Conservation (phyloP, 306 rosid genomes). For the Sesbania bispinosa region DNA sequence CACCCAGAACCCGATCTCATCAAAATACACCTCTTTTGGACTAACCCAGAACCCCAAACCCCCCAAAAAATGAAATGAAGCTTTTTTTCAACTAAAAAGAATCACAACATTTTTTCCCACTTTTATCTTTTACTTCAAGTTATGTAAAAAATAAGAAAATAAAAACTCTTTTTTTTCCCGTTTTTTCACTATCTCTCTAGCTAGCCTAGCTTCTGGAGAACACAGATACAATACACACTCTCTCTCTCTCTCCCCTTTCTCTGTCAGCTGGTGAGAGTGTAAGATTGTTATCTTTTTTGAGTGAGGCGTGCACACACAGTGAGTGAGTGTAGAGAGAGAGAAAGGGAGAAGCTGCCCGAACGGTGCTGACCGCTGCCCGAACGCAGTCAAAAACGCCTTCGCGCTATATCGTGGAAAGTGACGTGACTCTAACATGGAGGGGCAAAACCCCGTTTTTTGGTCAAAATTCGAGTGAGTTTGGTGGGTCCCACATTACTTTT, state of each 20-base stretch:
- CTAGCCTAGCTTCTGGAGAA: conserved; percentile 9
- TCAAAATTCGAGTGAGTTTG: conserved; percentile 40
- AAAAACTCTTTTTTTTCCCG: background rate
- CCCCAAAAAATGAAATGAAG: background rate
- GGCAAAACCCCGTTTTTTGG: conserved; percentile 61
- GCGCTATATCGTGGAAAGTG: conserved; percentile 85
- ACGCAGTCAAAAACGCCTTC: conserved; percentile 71
- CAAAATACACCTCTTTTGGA: conserved; percentile 9
- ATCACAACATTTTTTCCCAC: conserved; percentile 39
- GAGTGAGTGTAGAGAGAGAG: conserved; percentile 19
- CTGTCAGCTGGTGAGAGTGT: conserved; percentile 32
- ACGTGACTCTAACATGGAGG: conserved; percentile 55
- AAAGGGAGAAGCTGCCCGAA: conserved; percentile 56
- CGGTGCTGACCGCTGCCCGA: conserved; percentile 88
- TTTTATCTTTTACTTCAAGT: background rate
- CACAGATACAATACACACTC: background rate
- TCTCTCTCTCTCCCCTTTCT: conserved; percentile 18
- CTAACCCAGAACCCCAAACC: conserved; percentile 25
- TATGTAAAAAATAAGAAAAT: background rate
- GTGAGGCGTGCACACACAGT: conserved; percentile 54
- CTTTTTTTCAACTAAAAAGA: conserved; percentile 16
- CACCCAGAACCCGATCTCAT: conserved; percentile 62
- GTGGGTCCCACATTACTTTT: conserved; percentile 36
- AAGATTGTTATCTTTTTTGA: conserved; percentile 47
- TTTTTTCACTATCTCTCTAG: conserved; percentile 21